Conservation (phyloP, 176 grass and related monocot species). For the Pharus latifolius region DNA sequence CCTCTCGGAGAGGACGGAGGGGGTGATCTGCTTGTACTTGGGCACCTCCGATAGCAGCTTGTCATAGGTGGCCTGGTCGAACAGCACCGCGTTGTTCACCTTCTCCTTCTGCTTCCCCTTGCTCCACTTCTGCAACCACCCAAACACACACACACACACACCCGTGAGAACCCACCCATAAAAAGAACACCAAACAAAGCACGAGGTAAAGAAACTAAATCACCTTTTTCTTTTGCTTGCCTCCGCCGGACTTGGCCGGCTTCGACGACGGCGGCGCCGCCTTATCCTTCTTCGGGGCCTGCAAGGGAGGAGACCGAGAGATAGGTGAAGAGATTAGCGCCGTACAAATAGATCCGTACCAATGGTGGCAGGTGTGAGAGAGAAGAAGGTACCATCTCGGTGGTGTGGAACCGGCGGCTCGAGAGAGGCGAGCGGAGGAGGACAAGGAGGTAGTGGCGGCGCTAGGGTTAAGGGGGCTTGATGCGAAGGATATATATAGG, state of each 20-base stretch:
- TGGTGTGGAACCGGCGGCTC: neutral
- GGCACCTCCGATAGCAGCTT: conserved; percentile 41
- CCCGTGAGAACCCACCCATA: neutral
- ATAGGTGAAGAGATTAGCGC: neutral
- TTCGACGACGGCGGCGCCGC: conserved; percentile 55
- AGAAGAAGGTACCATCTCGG: neutral
- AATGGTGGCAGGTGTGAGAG: neutral
- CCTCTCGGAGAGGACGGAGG: conserved; percentile 46
- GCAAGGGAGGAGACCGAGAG: neutral
- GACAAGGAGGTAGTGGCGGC: neutral
- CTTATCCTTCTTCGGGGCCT: conserved; percentile 63
- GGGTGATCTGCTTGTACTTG: conserved; percentile 56
- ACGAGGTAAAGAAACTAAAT: neutral
- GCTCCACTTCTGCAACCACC: conserved; percentile 47
- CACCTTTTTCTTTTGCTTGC: conserved; percentile 65
- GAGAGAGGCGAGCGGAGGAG: neutral
- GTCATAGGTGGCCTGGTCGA: conserved; percentile 51
- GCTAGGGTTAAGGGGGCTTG: conserved; percentile 3
- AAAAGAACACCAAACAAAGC: neutral
- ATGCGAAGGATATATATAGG: neutral
- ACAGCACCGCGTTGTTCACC: conserved; percentile 48
- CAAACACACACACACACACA: neutral
- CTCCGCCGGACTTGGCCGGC: conserved; percentile 48
- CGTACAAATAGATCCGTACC: neutral
- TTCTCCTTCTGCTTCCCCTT: conserved; percentile 69